Evolutionary conservation across 345 rosid genomes (phyloP).

Genomic region (Aethionema arabicum): DNA sequence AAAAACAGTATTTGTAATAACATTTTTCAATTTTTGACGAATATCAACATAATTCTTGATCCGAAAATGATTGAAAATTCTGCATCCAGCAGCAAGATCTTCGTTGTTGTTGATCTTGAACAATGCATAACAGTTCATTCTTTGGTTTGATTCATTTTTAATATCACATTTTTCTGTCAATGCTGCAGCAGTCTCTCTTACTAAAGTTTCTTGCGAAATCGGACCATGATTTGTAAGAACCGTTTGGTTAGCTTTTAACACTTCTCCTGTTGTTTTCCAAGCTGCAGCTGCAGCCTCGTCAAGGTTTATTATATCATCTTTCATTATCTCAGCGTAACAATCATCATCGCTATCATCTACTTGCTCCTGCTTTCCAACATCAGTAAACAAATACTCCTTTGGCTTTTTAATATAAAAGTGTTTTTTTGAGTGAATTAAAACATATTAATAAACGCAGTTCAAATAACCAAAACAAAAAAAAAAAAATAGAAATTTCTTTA

Average conservation of each 20-base stretch:
- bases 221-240: constrained; percentile 17
- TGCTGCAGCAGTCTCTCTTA: constrained; percentile 25
- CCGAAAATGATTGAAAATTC: constrained; percentile 3
- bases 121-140: constrained; percentile 23
- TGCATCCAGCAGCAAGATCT: background rate
- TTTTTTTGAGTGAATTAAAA: too few species aligned
- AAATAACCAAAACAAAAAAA: too few species aligned
- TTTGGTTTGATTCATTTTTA: constrained; percentile 18
- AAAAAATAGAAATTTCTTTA: too few species aligned
- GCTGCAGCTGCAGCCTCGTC: constrained; percentile 42
- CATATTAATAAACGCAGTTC: too few species aligned
- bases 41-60: constrained; percentile 28
- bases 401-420: too few species aligned
- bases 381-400: too few species aligned
- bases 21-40: constrained; percentile 23
- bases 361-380: constrained; percentile 19
- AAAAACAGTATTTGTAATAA: constrained; percentile 20
- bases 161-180: constrained; percentile 23
- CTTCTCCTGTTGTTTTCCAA: background rate
- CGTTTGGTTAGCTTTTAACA: constrained; percentile 32
- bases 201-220: constrained; percentile 26
- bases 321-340: constrained; percentile 68
- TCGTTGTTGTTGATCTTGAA: constrained; percentile 26
- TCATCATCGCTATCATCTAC: constrained; percentile 40
- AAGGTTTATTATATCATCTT: constrained; percentile 74